phyloP scores from a whole-genome alignment of 2,329 filamentous ascomycete species.

The Aspergillus sp. region DNA sequence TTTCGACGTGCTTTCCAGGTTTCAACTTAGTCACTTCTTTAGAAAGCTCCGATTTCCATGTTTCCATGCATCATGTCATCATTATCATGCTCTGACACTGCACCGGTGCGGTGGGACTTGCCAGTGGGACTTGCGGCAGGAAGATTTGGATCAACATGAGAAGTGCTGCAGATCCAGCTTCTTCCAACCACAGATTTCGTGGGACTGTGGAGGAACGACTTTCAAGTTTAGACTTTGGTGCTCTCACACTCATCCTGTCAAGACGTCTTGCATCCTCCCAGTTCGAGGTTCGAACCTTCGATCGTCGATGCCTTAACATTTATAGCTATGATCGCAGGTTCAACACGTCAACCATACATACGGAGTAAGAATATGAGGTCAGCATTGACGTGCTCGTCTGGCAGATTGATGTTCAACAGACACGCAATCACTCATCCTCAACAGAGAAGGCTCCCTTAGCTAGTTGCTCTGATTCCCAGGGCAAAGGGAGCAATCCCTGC shows the following conservation, averaged over 20 bases:
- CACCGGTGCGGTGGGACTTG: not conserved
- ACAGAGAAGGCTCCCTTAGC: too few relatives aligned
- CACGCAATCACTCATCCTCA: not conserved
- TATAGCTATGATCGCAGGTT: not conserved
- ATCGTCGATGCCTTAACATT: not conserved
- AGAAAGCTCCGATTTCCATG: too few relatives aligned
- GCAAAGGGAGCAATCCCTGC: not conserved
- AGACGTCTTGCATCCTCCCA: too few relatives aligned
- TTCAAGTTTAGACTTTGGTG: not conserved
- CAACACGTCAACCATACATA: not conserved
- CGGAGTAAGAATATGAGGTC: not conserved
- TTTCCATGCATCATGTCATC: not conserved
- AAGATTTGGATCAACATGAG: conserved; percentile 10
- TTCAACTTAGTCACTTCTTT: too few relatives aligned
- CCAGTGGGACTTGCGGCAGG: conserved; percentile 5
- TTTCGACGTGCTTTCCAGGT: too few relatives aligned
- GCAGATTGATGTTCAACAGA: not conserved
- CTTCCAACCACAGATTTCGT: not conserved
- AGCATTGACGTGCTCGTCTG: not conserved
- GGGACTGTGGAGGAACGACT: not conserved
- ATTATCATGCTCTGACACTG: not conserved
- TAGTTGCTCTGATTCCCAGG: not conserved
- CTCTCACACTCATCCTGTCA: not conserved
- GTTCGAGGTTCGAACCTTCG: not conserved
- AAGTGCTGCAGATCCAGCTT: conserved; percentile 6